These are phyloP conservation scores for Xanthoparmelia taractica DNA, from an alignment of 495 filamentous ascomycete species.

Conservation along the genomic window DNA sequence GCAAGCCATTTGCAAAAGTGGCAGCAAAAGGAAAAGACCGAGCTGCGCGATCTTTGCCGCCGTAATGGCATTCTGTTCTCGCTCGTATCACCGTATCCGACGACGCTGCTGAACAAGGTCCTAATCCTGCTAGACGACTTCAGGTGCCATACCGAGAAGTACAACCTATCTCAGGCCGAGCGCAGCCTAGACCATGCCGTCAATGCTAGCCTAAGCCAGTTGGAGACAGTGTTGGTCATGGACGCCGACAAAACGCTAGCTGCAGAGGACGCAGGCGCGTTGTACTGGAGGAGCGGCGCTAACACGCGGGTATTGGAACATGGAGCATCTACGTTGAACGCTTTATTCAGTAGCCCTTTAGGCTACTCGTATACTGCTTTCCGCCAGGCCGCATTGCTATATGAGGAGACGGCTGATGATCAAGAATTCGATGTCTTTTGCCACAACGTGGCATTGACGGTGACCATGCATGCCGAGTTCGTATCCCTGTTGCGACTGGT, in stretches of 20 bases:
- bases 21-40: constrained; percentile 43
- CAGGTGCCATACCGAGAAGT: constrained; percentile 31
- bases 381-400: constrained; percentile 48
- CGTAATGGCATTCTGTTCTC: constrained; percentile 44
- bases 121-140: constrained; percentile 36
- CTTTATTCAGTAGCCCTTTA: constrained; percentile 42
- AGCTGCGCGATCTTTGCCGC: constrained; percentile 44
- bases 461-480: constrained; percentile 47
- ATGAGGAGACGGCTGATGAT: constrained; percentile 42
- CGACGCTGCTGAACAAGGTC: constrained; percentile 23
- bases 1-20: constrained; percentile 42
- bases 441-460: constrained; percentile 36
- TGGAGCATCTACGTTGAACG: constrained; percentile 34
- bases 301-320: constrained; percentile 8
- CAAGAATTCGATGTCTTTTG: constrained; percentile 43
- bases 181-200: constrained; percentile 37
- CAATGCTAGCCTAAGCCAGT: constrained; percentile 13
- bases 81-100: constrained; percentile 21
- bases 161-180: constrained; percentile 37
- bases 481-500: constrained; percentile 36
- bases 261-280: constrained; percentile 44
- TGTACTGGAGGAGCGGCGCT: constrained; percentile 44
- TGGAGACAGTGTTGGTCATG: constrained; percentile 45
- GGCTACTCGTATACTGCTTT: constrained; percentile 52
- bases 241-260: constrained; percentile 55